Base-by-base conservation (phyloP, 179 eudicot genomes). In the Silene coronaria region DNA sequence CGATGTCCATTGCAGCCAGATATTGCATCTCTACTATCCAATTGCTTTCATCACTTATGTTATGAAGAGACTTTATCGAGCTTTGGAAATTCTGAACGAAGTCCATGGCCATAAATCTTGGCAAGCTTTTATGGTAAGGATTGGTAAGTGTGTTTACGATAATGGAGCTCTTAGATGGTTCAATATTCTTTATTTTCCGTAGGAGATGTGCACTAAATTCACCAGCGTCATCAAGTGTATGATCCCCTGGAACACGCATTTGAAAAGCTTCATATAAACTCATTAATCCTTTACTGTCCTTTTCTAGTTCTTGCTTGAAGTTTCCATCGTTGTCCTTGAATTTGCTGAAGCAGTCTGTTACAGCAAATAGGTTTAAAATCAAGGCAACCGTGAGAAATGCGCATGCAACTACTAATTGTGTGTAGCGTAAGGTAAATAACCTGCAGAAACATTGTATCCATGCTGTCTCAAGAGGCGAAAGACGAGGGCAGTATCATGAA, bases 201-300 rank as follows among this genome's bases (percentile, higher is more conserved):
- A 79, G 67, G 3, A 28, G 26, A 12, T 72, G 61, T 65, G 14
- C 16, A 16, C 87, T 85, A 48, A 82, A 83, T 3, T 75, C 62
- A 32, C 30, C 82, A 5, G 88, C 91, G 21, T 85, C 78, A 58
- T 88, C 87, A 30, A 89, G 89, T 30, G 85, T 71, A 36, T 86
- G 48, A 70, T 92, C 97, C 45, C 86, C 88, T 60, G 77, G 78
- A 34, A 80, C 72, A 42, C 87, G 75, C 57, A 92, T 53, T 7
- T 85, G 84, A 10, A 91, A 79, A 0, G 94, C 97, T 83, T 92
- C 96, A 76, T 81, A 89, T 5, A 91, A 80, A 58, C 85, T 85
- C 70, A 89, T 46, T 48, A 92, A 62, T 16, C 91, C 96, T 58
- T 79, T 82, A 1, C 75, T 55, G 74, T 92, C 88, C 46, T 67